Evolutionary conservation across 176 grass and related monocot genomes (phyloP), one percentile per base, ranked within the genome.

Genomic region (Carex parvula): DNA sequence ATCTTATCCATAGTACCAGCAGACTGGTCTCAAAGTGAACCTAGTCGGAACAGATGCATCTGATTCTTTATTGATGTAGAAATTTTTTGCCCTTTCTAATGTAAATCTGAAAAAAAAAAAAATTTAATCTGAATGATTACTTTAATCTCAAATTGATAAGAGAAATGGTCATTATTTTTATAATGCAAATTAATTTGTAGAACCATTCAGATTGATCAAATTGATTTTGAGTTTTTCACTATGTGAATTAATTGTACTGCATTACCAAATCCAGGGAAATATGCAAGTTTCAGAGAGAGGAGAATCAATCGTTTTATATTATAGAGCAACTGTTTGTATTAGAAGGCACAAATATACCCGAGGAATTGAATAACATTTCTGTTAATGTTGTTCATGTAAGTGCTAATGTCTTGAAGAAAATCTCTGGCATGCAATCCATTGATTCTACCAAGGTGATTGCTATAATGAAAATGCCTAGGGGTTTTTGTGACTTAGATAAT

Each of bases 381-480:
- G 80, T 52, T 80, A 55, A 72, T 16, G 83, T 93, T 24, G 86
- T 98, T 77, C 17, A 88, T 80, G 85, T 92, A 26, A 91, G 86
- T 37, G 64, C 86, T 60, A 56, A 80, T 64, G 88, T 98, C 55
- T 93, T 98, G 92, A 94, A 94, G 91, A 98, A 91, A 62, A 84
- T 94, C 8, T 94, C 95, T 66, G 95, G 92, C 16, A 94, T 98
- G 91, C 92, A 86, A 12, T 93, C 95, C 1, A 75, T 93, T 69
- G 91, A 94, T 74, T 98, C 92, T 11, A 93, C 87, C 1, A 86
- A 98, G 82, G 91, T 91, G 13, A 89, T 93, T 91, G 95, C 95
- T 42, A 48, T 98, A 82, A 91, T 93, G 84, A 89, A 93, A 82
- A 90, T 93, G 86, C 95, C 95, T 16, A 90, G 35, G 48, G 87